Evolutionary conservation across 176 grass and related monocot species (phyloP).

Genomic region (Carex parvula): DNA sequence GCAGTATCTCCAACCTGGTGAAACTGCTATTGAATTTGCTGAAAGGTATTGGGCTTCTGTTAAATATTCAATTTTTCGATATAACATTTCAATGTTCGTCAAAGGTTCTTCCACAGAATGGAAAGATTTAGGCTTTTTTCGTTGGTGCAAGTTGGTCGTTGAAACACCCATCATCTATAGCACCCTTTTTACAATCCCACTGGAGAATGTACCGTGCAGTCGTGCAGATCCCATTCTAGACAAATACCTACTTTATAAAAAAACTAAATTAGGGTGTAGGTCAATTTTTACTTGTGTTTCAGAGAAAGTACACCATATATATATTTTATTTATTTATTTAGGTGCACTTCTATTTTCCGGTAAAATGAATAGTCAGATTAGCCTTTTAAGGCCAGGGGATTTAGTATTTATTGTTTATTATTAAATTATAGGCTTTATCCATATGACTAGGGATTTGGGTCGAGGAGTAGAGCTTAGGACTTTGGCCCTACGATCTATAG

Average conservation of each 20-base stretch:
- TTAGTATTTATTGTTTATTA: conserved; percentile 11
- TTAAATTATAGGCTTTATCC: not conserved
- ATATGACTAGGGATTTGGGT: too few relatives aligned
- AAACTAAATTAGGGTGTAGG: not conserved
- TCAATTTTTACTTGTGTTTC: not conserved
- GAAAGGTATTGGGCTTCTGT: conserved; percentile 55
- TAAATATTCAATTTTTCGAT: not conserved
- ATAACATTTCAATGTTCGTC: not conserved
- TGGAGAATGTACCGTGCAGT: not conserved
- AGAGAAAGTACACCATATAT: not conserved
- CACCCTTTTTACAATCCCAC: not conserved
- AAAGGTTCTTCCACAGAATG: not conserved
- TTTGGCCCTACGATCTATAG: too few relatives aligned
- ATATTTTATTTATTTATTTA: not conserved
- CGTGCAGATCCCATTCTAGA: not conserved
- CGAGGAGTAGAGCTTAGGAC: too few relatives aligned
- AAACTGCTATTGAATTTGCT: conserved; percentile 90
- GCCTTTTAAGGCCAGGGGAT: not conserved
- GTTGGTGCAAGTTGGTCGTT: not conserved
- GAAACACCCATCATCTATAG: not conserved
- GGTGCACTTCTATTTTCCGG: not conserved
- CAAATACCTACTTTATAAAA: not conserved
- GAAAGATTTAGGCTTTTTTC: conserved; percentile 1
- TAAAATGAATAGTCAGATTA: not conserved
- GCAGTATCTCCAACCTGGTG: conserved; percentile 70